These are phyloP conservation scores for Lasiodiplodia gonubiensis DNA, from an alignment of 2,329 filamentous ascomycete species.

Conservation along the genomic window DNA sequence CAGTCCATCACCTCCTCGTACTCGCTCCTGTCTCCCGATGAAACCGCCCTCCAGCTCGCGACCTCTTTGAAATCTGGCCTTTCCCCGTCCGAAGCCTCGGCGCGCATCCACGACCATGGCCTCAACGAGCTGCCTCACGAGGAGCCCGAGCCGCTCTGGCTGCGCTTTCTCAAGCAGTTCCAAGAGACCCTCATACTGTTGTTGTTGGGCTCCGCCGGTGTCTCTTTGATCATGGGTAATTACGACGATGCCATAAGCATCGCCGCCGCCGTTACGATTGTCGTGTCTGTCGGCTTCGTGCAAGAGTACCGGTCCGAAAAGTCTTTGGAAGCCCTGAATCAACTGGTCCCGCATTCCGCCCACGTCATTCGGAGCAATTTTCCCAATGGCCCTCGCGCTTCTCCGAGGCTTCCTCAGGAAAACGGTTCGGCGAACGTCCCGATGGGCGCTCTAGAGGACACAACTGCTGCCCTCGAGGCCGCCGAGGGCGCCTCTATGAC, in stretches of 20 bases:
- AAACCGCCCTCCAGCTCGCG: conserved; percentile 76
- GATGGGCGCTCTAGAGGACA: conserved; percentile 53
- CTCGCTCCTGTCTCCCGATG: conserved; percentile 73
- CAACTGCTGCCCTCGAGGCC: conserved; percentile 65
- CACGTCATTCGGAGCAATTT: conserved; percentile 77
- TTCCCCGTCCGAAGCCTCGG: conserved; percentile 78
- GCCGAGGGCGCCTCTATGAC: conserved; percentile 79
- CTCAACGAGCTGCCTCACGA: conserved; percentile 95
- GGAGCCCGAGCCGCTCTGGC: conserved; percentile 89
- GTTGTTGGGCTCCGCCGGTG: conserved; percentile 84
- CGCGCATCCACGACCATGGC: conserved; percentile 79
- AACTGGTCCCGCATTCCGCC: conserved; percentile 92
- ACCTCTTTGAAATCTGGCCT: conserved; percentile 87
- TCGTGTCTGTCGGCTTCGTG: conserved; percentile 93
- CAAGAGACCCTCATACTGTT: conserved; percentile 93
- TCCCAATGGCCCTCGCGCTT: background rate
- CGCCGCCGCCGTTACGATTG: conserved; percentile 92
- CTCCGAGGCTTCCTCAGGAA: background rate
- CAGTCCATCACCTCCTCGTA: conserved; percentile 57
- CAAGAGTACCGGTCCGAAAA: conserved; percentile 98
- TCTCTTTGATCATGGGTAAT: conserved; percentile 91
- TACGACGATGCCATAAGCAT: conserved; percentile 95
- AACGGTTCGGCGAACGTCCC: conserved; percentile 33
- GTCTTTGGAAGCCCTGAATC: conserved; percentile 91
- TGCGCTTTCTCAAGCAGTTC: conserved; percentile 95